Percentiles rank a stretch among this genome's conserved stretches.
phyloP scores from a whole-genome alignment of 441 rosid species.

The Daphne laureola region DNA sequence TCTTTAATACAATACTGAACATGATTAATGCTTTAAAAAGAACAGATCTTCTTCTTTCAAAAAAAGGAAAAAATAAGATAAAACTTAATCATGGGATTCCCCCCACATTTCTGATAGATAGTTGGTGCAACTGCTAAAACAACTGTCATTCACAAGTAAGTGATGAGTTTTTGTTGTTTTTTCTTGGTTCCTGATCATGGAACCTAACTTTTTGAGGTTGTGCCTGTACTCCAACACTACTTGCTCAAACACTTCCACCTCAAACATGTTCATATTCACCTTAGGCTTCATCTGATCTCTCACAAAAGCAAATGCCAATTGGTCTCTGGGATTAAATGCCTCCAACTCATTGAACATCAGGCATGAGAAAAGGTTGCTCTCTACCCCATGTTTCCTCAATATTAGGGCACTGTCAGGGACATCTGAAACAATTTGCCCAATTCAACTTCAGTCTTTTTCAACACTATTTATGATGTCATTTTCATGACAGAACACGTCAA shows the following conservation, averaged over 20 bases:
- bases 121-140: conserved; percentile 41
- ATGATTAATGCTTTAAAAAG: not conserved
- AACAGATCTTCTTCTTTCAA: not conserved
- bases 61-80: not conserved
- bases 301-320: conserved; percentile 67
- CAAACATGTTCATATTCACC: conserved; percentile 70
- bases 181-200: conserved; percentile 6
- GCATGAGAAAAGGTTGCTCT: conserved; percentile 66
- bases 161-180: conserved; percentile 30
- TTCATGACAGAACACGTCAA: too few relatives aligned
- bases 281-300: conserved; percentile 56
- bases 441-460: too few relatives aligned
- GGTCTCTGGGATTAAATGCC: conserved; percentile 82
- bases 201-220: conserved; percentile 33
- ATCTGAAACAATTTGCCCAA: conserved; percentile 27
- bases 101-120: conserved; percentile 59
- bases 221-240: conserved; percentile 68
- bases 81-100: conserved; percentile 27
- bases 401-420: conserved; percentile 78
- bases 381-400: conserved; percentile 49
- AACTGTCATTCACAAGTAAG: conserved; percentile 31
- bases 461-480: too few relatives aligned
- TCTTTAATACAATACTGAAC: not conserved
- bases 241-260: conserved; percentile 71
- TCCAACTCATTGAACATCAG: conserved; percentile 73